Percentiles rank a stretch among this genome's conserved stretches.
These are phyloP conservation scores for Adansonia grandidieri DNA, from an alignment of 441 rosid species.

Conservation along the genomic window DNA sequence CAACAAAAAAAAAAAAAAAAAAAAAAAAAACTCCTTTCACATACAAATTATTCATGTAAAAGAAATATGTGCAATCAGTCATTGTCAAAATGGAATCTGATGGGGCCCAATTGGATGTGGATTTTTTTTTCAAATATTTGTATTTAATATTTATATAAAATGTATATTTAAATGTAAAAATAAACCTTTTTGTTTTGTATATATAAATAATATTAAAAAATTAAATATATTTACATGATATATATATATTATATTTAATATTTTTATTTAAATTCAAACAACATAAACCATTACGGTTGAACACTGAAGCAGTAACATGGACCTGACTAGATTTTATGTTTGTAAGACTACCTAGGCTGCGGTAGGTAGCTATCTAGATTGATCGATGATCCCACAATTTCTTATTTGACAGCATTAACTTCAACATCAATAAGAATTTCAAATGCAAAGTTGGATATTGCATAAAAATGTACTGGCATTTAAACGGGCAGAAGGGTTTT, in stretches of 20 bases:
- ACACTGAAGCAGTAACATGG: not conserved
- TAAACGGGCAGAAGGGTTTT: not conserved
- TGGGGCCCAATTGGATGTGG: not conserved
- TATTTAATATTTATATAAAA: too few relatives aligned
- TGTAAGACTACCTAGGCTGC: not conserved
- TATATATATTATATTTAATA: too few relatives aligned
- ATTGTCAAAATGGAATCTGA: not conserved
- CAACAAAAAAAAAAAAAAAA: not conserved
- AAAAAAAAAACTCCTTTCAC: not conserved
- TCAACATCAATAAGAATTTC: not conserved
- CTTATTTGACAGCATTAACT: not conserved
- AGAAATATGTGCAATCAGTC: not conserved
- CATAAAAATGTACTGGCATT: not conserved
- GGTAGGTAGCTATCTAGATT: not conserved
- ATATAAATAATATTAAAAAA: too few relatives aligned
- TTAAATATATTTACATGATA: too few relatives aligned
- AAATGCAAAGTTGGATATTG: not conserved
- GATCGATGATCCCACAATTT: constrained; percentile 14
- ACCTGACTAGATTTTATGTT: not conserved
- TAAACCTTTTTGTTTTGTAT: too few relatives aligned
- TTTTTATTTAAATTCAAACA: too few relatives aligned
- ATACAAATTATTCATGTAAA: not conserved
- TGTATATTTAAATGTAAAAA: too few relatives aligned
- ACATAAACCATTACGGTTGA: constrained; percentile 7
- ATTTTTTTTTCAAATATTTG: too few relatives aligned